Evolutionary conservation across 805 yeast genomes (phyloP).

Genomic region (Schwanniomyces sp.): DNA sequence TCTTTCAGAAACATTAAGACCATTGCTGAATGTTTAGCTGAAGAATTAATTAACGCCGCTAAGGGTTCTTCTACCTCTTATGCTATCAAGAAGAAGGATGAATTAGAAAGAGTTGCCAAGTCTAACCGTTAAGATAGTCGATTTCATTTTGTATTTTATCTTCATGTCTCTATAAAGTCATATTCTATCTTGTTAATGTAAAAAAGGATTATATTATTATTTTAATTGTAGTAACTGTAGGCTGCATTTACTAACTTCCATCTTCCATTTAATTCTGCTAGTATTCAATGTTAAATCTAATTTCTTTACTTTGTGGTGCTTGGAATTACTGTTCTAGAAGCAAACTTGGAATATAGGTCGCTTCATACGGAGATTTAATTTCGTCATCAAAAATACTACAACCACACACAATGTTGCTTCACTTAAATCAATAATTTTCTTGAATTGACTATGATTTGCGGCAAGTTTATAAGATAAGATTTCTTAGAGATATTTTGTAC

Average conservation of each 20-base stretch:
- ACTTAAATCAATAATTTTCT: no score
- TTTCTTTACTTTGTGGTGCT: no score
- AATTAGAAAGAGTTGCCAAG: slow-evolving; percentile 99
- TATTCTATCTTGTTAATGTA: slow-evolving; percentile 14
- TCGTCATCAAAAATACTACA: no score
- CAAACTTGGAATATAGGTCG: no score
- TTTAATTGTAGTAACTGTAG: not conserved
- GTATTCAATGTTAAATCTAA: no score
- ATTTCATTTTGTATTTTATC: slow-evolving; percentile 26
- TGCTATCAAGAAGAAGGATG: slow-evolving; percentile 99
- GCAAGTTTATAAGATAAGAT: no score
- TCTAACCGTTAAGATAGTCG: slow-evolving; percentile 89
- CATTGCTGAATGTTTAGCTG: slow-evolving; percentile 99
- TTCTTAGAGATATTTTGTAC: no score
- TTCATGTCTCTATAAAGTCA: slow-evolving; percentile 13
- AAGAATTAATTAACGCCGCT: slow-evolving; percentile 99
- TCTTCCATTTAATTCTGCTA: no score
- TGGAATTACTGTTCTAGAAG: no score
- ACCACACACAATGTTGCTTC: no score
- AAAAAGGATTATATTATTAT: slow-evolving; percentile 6
- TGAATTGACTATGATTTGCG: no score
- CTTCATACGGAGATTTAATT: no score
- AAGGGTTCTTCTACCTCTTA: slow-evolving; percentile 99
- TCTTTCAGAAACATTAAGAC: slow-evolving; percentile 99
- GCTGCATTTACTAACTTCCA: not conserved